A percentile compares a stretch with the other conserved stretches of the same genome.
Conservation (phyloP, 208 protist genomes). For the Leptomonas pyrrhocoris region DNA sequence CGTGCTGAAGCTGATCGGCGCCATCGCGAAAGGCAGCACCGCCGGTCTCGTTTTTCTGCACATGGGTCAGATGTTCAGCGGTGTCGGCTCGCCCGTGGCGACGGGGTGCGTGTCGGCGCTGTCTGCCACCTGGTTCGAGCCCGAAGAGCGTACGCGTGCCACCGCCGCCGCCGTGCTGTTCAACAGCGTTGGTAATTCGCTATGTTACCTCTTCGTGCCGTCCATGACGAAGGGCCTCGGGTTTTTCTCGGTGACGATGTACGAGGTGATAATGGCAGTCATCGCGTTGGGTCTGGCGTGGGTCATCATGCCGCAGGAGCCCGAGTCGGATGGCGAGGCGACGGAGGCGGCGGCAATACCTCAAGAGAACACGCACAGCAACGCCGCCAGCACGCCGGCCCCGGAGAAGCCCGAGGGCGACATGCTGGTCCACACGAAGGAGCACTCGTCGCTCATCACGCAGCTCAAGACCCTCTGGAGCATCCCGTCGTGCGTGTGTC, state of each 20-base stretch:
- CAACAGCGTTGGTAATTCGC: slow-evolving; percentile 83
- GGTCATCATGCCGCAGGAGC: slow-evolving; percentile 66
- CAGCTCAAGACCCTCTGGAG: slow-evolving; percentile 64
- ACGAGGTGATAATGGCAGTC: slow-evolving; percentile 70
- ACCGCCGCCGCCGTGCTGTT: slow-evolving; percentile 81
- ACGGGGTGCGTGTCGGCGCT: slow-evolving; percentile 78
- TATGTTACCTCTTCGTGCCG: slow-evolving; percentile 82
- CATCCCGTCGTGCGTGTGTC: slow-evolving; percentile 73
- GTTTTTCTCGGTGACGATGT: slow-evolving; percentile 66
- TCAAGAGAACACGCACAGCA: not conserved
- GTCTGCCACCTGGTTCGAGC: slow-evolving; percentile 85
- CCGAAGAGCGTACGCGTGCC: slow-evolving; percentile 81
- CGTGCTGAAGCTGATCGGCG: slow-evolving; percentile 67
- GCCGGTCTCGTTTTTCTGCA: slow-evolving; percentile 74
- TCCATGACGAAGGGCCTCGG: slow-evolving; percentile 51
- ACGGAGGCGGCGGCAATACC: slow-evolving; percentile 8
- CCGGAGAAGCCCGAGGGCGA: slow-evolving; percentile 14
- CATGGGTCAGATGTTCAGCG: slow-evolving; percentile 85
- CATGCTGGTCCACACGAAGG: slow-evolving; percentile 31
- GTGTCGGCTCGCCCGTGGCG: slow-evolving; percentile 83
- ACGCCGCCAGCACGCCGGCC: not conserved
- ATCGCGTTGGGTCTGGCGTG: slow-evolving; percentile 57
- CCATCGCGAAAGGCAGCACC: slow-evolving; percentile 37
- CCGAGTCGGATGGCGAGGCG: slow-evolving; percentile 8
- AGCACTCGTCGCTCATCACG: slow-evolving; percentile 45